phyloP scores from a whole-genome alignment of 2,329 filamentous ascomycete species.

The Colletotrichum sp. region DNA sequence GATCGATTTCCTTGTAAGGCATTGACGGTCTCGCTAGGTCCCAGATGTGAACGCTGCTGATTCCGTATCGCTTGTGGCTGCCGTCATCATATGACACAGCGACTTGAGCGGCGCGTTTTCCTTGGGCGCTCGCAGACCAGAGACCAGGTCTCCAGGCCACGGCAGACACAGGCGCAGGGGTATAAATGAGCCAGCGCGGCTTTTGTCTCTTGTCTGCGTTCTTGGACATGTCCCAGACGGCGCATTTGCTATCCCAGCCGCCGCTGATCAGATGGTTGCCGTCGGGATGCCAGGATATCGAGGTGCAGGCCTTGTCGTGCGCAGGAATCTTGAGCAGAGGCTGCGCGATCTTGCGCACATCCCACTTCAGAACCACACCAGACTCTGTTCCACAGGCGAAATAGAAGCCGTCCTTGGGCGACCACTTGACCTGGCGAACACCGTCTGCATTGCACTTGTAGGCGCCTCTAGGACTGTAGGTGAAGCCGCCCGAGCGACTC shows the following conservation, averaged over 20 bases:
- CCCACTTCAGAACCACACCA: conserved; percentile 68
- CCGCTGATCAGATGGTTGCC: conserved; percentile 70
- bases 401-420: conserved; percentile 63
- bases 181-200: conserved; percentile 65
- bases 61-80: conserved; percentile 58
- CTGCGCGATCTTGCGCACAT: conserved; percentile 58
- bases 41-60: conserved; percentile 69
- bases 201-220: conserved; percentile 69
- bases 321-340: conserved; percentile 66
- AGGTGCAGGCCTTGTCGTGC: conserved; percentile 64
- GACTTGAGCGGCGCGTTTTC: conserved; percentile 64
- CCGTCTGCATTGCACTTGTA: conserved; percentile 60
- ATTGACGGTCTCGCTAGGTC: conserved; percentile 71
- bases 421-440: conserved; percentile 70
- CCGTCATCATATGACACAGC: conserved; percentile 67
- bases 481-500: conserved; percentile 53
- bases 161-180: conserved; percentile 63
- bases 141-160: conserved; percentile 69
- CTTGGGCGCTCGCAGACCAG: conserved; percentile 69
- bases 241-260: conserved; percentile 64
- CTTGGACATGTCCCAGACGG: conserved; percentile 69
- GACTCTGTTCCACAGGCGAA: conserved; percentile 71
- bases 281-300: conserved; percentile 72
- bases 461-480: conserved; percentile 46
- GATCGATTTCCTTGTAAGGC: conserved; percentile 70